Percentiles rank a stretch among this genome's conserved stretches.
phyloP scores from a whole-genome alignment of 495 filamentous ascomycete genomes.

The Rostrohypoxylon terebratum region DNA sequence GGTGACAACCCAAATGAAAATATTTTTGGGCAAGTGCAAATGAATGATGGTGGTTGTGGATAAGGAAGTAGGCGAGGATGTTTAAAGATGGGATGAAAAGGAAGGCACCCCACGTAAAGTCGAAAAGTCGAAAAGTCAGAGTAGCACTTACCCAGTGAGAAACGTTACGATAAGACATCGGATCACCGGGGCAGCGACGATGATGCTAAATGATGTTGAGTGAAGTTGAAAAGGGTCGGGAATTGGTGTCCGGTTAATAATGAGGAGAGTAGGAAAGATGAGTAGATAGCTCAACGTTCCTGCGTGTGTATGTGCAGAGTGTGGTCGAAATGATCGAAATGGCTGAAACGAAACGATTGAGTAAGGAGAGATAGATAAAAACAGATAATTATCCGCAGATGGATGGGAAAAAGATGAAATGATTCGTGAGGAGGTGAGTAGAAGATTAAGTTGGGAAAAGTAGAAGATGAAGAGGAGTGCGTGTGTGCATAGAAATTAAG shows the following conservation, averaged over 20 bases:
- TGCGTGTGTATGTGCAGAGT: too few relatives aligned
- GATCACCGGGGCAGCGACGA: background rate
- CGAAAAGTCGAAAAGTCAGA: background rate
- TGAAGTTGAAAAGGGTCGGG: background rate
- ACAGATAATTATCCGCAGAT: too few relatives aligned
- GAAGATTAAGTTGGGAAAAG: background rate
- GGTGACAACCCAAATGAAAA: background rate
- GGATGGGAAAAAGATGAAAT: background rate
- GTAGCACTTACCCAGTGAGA: background rate
- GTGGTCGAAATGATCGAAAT: too few relatives aligned
- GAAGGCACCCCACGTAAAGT: background rate
- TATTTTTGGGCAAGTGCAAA: slow-evolving; percentile 4
- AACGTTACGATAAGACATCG: background rate
- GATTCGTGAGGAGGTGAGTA: background rate
- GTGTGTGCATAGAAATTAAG: background rate
- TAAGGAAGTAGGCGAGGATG: background rate
- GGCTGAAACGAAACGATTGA: too few relatives aligned
- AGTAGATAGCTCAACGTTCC: too few relatives aligned
- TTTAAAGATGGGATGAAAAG: background rate
- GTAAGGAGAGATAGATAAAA: too few relatives aligned
- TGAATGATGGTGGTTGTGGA: background rate
- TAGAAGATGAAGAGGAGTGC: background rate
- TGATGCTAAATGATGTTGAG: background rate
- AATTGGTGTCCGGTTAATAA: background rate
- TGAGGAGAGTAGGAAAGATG: background rate